Conservation (phyloP, 164 flowering plant genomes). For the Magnolia changhungtana region DNA sequence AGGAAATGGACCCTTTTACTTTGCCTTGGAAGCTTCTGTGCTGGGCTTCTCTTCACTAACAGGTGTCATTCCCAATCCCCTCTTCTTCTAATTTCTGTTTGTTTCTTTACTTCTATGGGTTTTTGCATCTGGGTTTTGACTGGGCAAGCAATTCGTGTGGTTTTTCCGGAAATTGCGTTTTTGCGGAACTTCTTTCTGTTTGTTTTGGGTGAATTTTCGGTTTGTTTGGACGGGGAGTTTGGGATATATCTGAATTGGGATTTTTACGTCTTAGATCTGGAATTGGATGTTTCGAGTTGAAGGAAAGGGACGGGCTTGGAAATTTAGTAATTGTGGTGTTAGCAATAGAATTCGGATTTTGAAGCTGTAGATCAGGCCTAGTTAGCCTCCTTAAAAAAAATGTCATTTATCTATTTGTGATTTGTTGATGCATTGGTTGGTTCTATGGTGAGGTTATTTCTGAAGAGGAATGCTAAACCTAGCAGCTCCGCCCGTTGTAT, state of each 20-base stretch:
- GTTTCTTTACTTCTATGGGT: background rate
- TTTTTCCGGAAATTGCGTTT: constrained; percentile 3
- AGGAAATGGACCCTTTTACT: constrained; percentile 49
- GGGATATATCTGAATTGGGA: background rate
- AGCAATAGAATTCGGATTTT: background rate
- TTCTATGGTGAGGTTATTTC: background rate
- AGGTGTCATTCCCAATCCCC: constrained; percentile 29
- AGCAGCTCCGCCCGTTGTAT: background rate
- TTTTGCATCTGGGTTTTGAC: background rate
- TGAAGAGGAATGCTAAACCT: background rate
- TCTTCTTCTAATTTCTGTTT: background rate
- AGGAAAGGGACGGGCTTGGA: background rate
- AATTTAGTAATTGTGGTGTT: background rate
- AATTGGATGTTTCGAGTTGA: background rate
- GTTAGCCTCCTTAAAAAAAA: background rate
- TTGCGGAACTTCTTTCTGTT: background rate
- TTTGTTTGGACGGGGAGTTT: background rate
- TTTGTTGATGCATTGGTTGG: background rate
- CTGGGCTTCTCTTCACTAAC: constrained; percentile 70
- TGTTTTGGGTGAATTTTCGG: background rate
- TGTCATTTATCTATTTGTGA: background rate
- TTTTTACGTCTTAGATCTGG: background rate
- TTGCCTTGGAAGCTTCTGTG: constrained; percentile 66
- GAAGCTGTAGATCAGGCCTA: background rate
- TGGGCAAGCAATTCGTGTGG: background rate